A percentile compares a stretch with the other conserved stretches of the same genome.
phyloP scores from a whole-genome alignment of 23 red algal genomes.

The Cyanidiococcus yangmingshanensis region DNA sequence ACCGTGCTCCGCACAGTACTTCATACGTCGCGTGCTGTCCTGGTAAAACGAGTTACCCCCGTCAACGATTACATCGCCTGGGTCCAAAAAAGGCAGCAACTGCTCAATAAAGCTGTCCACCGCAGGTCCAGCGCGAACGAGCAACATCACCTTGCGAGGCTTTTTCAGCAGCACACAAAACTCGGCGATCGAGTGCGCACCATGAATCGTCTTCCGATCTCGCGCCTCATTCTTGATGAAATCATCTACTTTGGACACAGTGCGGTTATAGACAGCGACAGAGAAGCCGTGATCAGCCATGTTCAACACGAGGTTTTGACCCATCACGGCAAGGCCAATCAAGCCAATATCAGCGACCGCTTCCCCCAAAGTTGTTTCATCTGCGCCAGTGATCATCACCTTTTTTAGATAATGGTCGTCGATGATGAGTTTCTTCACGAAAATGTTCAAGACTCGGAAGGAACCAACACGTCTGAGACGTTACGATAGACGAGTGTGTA shows the following conservation, averaged over 20 bases:
- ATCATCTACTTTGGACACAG: conserved; percentile 43
- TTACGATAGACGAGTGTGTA: too few species aligned
- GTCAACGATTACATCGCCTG: conserved; percentile 94
- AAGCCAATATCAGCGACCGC: conserved; percentile 47
- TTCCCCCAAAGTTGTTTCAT: too few species aligned
- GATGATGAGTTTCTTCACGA: too few species aligned
- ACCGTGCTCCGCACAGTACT: conserved; percentile 41
- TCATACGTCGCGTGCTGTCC: conserved; percentile 73
- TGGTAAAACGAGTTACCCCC: conserved; percentile 88
- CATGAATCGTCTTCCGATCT: conserved; percentile 17
- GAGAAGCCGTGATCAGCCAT: conserved; percentile 81
- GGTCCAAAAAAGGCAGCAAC: conserved; percentile 52
- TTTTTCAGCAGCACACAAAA: conserved; percentile 39
- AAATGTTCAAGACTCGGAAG: too few species aligned
- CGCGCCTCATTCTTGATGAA: conserved; percentile 32
- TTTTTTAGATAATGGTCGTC: too few species aligned
- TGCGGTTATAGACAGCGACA: conserved; percentile 83
- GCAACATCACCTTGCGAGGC: conserved; percentile 85
- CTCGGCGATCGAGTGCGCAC: conserved; percentile 49
- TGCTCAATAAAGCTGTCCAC: conserved; percentile 71
- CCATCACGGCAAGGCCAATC: conserved; percentile 94
- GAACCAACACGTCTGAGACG: too few species aligned
- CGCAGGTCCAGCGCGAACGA: conserved; percentile 81
- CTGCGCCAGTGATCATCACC: too few species aligned
- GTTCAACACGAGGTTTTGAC: conserved; percentile 90